Conservation (phyloP, 2,329 filamentous ascomycete genomes). For the Microsporum audouinii region DNA sequence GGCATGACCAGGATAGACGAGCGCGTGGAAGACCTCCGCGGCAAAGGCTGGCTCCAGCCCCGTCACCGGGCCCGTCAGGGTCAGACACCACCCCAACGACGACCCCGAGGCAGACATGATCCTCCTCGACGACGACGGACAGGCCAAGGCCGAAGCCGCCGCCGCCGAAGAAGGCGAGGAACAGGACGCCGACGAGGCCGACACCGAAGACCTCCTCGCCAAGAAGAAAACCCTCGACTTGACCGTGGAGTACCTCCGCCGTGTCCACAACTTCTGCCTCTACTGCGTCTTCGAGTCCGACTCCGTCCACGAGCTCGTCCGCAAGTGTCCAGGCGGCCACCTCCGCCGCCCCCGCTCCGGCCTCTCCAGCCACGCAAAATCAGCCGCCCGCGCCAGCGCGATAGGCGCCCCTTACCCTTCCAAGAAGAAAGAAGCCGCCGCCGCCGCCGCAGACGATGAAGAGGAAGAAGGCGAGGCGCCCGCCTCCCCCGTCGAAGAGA, state of each 20-base stretch:
- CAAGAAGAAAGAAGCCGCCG: constrained; percentile 52
- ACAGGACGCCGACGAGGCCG: constrained; percentile 63
- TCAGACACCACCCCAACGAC: constrained; percentile 32
- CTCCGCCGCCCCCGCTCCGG: constrained; percentile 80
- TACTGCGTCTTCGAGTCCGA: constrained; percentile 99
- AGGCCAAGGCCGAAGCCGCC: constrained; percentile 55
- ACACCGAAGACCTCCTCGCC: constrained; percentile 76
- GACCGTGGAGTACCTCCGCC: constrained; percentile 87
- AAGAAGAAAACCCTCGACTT: constrained; percentile 98
- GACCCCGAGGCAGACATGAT: constrained; percentile 26
- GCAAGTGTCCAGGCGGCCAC: constrained; percentile 96
- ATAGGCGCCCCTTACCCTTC: constrained; percentile 70
- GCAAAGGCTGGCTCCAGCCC: constrained; percentile 66
- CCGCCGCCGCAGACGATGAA: constrained; percentile 27
- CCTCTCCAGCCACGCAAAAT: constrained; percentile 69
- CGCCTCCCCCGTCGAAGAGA: constrained; percentile 50
- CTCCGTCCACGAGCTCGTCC: constrained; percentile 85
- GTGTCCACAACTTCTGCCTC: constrained; percentile 98
- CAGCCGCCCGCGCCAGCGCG: constrained; percentile 74
- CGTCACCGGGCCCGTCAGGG: constrained; percentile 29
- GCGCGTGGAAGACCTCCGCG: constrained; percentile 68
- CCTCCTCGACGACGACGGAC: constrained; percentile 38
- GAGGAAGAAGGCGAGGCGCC: constrained; percentile 52
- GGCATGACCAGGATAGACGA: constrained; percentile 73
- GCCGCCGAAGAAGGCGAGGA: constrained; percentile 75